Evolutionary conservation across 2,329 filamentous ascomycete genomes (phyloP), one percentile per base, ranked within the genome.

Genomic region (Fusarium sp.): DNA sequence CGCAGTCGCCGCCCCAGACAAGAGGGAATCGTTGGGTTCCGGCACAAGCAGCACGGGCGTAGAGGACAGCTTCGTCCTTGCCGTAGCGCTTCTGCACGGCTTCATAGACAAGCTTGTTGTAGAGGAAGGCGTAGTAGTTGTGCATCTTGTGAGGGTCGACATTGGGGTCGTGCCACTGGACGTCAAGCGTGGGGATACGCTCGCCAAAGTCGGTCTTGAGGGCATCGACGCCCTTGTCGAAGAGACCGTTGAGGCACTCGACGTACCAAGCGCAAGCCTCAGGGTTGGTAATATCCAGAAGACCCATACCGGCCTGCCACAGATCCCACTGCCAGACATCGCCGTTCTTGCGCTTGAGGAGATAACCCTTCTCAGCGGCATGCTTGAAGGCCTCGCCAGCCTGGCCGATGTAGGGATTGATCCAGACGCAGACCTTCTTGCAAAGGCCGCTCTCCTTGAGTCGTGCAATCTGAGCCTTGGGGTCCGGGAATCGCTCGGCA

Each of bases 131-230:
- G 80, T 94, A 94, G 83, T 89, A 94, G 81, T 94, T 94, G 83
- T 94, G 92, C 92, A 94, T 94, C 75, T 88, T 88, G 59, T 84
- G 84, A 2, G 91, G 87, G 74, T 93, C 91, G 46, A 85, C 81
- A 6, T 84, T 84, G 56, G 83, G 78, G 74, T 93, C 91, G 77
- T 89, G 84, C 87, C 92, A 94, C 72, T 88, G 85, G 7, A 93
- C 88, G 73, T 92, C 90, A 57, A 87, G 85, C 6, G 87, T 88
- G 0, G 92, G 92, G 62, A 94, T 91, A 29, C 92, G 87, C 83
- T 94, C 92, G 63, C 92, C 92, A 80, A 94, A 94, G 78, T 94
- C 92, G 9, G 92, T 94, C 83, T 94, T 94, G 85, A 94, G 89
- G 66, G 88, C 87, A 79, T 94, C 92, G 62, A 94, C 88, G 11